Conservation (phyloP, 495 filamentous ascomycete genomes). For the Penicillium riverlandense region DNA sequence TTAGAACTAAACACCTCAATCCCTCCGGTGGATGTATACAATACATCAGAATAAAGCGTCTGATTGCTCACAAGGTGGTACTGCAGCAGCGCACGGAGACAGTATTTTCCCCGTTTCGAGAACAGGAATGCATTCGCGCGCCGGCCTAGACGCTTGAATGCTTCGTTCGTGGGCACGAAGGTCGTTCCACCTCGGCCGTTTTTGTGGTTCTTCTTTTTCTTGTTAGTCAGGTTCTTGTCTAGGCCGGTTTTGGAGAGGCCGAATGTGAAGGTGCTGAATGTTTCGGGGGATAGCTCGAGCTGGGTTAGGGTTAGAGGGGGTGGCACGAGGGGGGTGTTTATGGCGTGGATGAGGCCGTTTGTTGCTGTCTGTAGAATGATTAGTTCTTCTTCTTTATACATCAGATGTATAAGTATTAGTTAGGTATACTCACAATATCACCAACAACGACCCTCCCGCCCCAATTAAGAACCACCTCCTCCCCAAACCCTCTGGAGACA, state of each 20-base stretch:
- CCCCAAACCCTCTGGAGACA: conserved; percentile 42
- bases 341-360: conserved; percentile 76
- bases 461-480: conserved; percentile 65
- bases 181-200: conserved; percentile 47
- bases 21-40: conserved; percentile 18
- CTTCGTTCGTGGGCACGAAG: conserved; percentile 70
- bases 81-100: conserved; percentile 63
- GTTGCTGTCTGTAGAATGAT: conserved; percentile 39
- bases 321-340: conserved; percentile 65
- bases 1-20: conserved; percentile 15
- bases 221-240: conserved; percentile 32
- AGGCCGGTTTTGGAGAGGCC: conserved; percentile 67
- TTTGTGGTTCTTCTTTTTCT: neutral
- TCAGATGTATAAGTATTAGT: too few relatives aligned
- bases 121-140: conserved; percentile 73
- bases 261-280: conserved; percentile 71
- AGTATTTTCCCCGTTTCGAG: conserved; percentile 57
- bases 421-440: conserved; percentile 48
- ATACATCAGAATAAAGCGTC: conserved; percentile 73
- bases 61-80: conserved; percentile 71
- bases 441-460: conserved; percentile 55
- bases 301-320: conserved; percentile 54
- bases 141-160: conserved; percentile 64
- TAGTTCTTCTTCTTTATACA: neutral
- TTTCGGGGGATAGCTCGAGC: conserved; percentile 58